Percentiles rank a stretch among this genome's conserved stretches.
These are phyloP conservation scores for Venturia pyrina DNA, from an alignment of 2,329 filamentous ascomycete species.

Conservation along the genomic window DNA sequence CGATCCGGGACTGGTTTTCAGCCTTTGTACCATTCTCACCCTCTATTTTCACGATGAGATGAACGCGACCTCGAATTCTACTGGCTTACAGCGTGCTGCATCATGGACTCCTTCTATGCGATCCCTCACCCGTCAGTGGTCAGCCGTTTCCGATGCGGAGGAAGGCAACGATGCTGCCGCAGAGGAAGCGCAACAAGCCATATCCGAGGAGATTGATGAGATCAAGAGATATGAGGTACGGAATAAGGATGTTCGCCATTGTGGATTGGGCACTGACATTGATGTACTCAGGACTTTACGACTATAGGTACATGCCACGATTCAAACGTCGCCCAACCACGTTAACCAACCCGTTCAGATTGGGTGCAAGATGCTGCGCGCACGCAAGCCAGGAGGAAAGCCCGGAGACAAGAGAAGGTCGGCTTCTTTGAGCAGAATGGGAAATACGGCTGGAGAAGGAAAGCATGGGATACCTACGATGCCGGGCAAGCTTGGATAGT, in stretches of 20 bases:
- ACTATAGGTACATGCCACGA: conserved; percentile 58
- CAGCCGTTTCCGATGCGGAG: conserved; percentile 56
- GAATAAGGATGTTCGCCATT: neutral
- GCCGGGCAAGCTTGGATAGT: conserved; percentile 98
- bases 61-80: conserved; percentile 32
- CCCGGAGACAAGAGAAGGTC: conserved; percentile 60
- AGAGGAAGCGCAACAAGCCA: conserved; percentile 54
- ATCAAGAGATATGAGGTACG: conserved; percentile 89
- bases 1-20: neutral
- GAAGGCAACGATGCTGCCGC: conserved; percentile 46
- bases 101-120: conserved; percentile 43
- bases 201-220: conserved; percentile 91
- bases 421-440: conserved; percentile 60
- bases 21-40: neutral
- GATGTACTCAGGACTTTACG: conserved; percentile 67
- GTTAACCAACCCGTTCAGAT: conserved; percentile 47
- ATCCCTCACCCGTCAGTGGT: conserved; percentile 58
- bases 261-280: neutral
- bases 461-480: conserved; percentile 79
- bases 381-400: conserved; percentile 73
- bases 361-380: conserved; percentile 97
- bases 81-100: conserved; percentile 24
- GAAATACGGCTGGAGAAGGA: conserved; percentile 69
- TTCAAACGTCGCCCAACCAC: neutral
- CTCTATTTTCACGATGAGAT: conserved; percentile 29